phyloP scores from a whole-genome alignment of 208 protist species.

The Acanthamoeba culbertsoni region DNA sequence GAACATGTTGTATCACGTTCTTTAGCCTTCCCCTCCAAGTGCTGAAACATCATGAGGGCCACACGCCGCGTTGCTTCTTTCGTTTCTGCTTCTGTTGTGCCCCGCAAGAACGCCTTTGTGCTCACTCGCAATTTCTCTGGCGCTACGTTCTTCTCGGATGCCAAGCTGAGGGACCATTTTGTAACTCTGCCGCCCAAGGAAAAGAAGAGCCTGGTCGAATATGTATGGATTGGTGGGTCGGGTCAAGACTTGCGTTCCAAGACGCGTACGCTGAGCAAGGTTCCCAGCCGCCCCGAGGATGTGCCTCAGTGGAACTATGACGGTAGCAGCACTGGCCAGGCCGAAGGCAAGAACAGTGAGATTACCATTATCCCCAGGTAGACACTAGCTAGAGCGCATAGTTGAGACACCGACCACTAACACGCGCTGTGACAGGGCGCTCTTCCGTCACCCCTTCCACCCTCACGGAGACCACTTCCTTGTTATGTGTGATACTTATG shows the following conservation, averaged over 20 bases:
- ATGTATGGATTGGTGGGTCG: slow-evolving; percentile 81
- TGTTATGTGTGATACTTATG: slow-evolving; percentile 46
- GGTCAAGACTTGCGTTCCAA: slow-evolving; percentile 83
- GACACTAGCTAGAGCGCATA: neutral
- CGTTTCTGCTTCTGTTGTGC: neutral
- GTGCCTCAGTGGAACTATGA: slow-evolving; percentile 97
- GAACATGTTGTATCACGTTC: no score
- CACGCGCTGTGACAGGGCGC: slow-evolving; percentile 69
- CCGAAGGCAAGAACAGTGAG: slow-evolving; percentile 53
- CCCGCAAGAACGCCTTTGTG: neutral
- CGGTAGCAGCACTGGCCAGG: slow-evolving; percentile 89
- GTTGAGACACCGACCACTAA: neutral
- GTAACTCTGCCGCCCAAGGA: neutral
- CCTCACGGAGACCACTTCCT: slow-evolving; percentile 21
- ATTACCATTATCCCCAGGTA: neutral
- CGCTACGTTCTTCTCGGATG: slow-evolving; percentile 16
- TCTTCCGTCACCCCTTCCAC: slow-evolving; percentile 72
- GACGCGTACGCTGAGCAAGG: slow-evolving; percentile 68
- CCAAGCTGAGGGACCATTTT: neutral
- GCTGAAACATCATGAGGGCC: neutral
- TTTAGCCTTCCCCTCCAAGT: neutral
- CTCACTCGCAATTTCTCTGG: neutral
- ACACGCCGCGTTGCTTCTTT: neutral
- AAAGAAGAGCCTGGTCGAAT: slow-evolving; percentile 51
- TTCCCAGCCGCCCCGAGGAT: slow-evolving; percentile 67